Evolutionary conservation across 371 early-diverging fungal genomes (phyloP), one percentile per base, ranked within the genome.

Genomic region (Mucor plumbeus): DNA sequence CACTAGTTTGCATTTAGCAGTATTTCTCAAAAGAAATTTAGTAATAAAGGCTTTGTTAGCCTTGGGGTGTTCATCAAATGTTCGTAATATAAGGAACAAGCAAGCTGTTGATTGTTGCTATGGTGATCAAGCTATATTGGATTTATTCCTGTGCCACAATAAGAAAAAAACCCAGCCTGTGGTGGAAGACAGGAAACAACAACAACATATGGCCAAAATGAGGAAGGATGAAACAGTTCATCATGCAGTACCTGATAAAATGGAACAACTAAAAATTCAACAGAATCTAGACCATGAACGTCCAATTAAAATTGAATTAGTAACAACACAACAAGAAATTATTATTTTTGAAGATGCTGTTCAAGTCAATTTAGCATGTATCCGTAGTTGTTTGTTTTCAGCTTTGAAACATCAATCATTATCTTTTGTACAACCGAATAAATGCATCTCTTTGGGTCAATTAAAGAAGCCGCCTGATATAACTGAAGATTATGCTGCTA

Each of bases 1-100:
- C 71, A 88, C 91, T 0, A 82, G 85, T 4, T 74, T 92, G 38
- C 91, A 91, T 65, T 61, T 92, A 57, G 93, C 93, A 4, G 77
- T 84, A n/a, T 91, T 90, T 65, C 65, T 87, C 62, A 89, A 90
- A 4, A 88, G 91, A 86, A 74, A 81, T 4, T 84, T 83, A 35
- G 72, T 91, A 44, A 89, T 91, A 17, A 85, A 87, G 65, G 39
- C 82, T 9, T 50, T 91, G 35, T 59, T 91, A 9, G 87, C 87
- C 38, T 67, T 89, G 0, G 91, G 91, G 0, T 90, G 90, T 8
- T 72, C 80, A 41, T 65, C 78, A 4, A 76, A 80, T 68, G 85
- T 80, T 63, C 71, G 68, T 59, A 92, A 92, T 64, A 85, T 84
- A 39, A 67, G 85, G 19, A 80, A 82, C 40, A 88, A 88, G 64